Percentiles rank a stretch among this genome's conserved stretches.
These are phyloP conservation scores for Phialophora chinensis DNA, from an alignment of 2,329 filamentous ascomycete species.

Conservation along the genomic window DNA sequence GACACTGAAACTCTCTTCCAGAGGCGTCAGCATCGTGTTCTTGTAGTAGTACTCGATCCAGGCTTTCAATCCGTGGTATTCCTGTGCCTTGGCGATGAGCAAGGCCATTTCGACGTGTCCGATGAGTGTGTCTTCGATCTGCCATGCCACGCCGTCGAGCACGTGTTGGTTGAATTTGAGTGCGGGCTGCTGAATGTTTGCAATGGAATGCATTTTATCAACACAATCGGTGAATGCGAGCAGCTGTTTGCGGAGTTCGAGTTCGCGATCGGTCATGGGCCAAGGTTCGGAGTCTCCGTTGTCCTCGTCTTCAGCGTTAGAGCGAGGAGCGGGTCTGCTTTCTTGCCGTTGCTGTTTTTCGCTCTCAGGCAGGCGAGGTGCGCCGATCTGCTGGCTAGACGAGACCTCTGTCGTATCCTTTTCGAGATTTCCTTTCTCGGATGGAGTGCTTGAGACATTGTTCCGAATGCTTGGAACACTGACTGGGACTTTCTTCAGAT, in stretches of 20 bases:
- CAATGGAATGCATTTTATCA: constrained; percentile 16
- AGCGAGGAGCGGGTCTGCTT: neutral
- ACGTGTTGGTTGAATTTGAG: constrained; percentile 8
- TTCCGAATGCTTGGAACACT: constrained; percentile 28
- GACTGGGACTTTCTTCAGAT: constrained; percentile 26
- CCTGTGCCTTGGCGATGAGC: constrained; percentile 28
- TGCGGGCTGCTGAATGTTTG: neutral
- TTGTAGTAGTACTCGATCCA: constrained; percentile 31
- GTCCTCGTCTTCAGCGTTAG: neutral
- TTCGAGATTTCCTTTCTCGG: constrained; percentile 19
- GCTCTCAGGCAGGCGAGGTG: neutral
- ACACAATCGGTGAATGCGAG: constrained; percentile 24
- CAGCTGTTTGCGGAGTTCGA: constrained; percentile 23
- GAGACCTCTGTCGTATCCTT: constrained; percentile 7
- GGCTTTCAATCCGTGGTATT: constrained; percentile 26
- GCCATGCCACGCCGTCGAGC: constrained; percentile 26
- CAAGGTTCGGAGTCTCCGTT: constrained; percentile 1
- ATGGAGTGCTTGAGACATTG: constrained; percentile 16
- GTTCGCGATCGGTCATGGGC: constrained; percentile 19
- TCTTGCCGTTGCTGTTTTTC: neutral
- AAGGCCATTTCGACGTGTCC: constrained; percentile 32
- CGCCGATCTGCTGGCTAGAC: neutral
- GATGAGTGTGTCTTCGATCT: constrained; percentile 27
- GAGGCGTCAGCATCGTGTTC: constrained; percentile 8
- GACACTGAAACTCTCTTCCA: constrained; percentile 7